Evolutionary conservation across 78 protist genomes (phyloP), one percentile per base, ranked within the genome.

Genomic region (Dictyostelium brefeldianum): DNA sequence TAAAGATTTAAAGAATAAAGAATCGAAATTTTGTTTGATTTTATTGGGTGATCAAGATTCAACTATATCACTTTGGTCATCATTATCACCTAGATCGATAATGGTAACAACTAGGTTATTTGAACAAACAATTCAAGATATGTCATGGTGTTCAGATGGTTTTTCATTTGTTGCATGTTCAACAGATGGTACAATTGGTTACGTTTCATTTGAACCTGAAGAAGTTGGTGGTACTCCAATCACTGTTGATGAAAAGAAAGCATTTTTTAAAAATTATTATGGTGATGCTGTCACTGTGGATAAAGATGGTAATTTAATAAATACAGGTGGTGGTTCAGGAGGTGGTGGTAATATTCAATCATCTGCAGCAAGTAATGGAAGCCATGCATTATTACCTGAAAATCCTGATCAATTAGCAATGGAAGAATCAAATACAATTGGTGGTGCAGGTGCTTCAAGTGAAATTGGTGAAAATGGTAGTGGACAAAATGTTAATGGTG

Each of bases 71-170:
- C 29, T 87, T 41, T 87, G 93, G 93, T 64, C 84, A 15, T 47
- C 84, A 25, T 5, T 65, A 22, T 36, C 65, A 11, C 80, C 93
- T 22, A 57, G 93, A 31, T 56, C 93, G 15, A 27, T 87, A 7
- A 74, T 77, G 83, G 56, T 77, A 4, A 51, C 84, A 4, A n/a
- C 14, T 6, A 5, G 29, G 8, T 18, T 87, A 15, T 87, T 87
- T 51, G 81, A 48, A 9, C 93, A 87, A 47, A 43, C 71, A 6
- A 77, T 87, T n/a, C 84, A 77, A 31, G 93, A 87, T 77, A 77
- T 87, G 5, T 57, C 93, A 9, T 87, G 93, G 93, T 59, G 70
- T 51, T 82, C 93, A 7, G 93, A 87, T 51, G 93, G 93, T 15
- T 50, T 17, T n/a, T 74, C 93, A 18, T 78, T 87, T 59, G 29